Evolutionary conservation across 257 asterid species (phyloP).

Genomic region (Cordia subcordata): DNA sequence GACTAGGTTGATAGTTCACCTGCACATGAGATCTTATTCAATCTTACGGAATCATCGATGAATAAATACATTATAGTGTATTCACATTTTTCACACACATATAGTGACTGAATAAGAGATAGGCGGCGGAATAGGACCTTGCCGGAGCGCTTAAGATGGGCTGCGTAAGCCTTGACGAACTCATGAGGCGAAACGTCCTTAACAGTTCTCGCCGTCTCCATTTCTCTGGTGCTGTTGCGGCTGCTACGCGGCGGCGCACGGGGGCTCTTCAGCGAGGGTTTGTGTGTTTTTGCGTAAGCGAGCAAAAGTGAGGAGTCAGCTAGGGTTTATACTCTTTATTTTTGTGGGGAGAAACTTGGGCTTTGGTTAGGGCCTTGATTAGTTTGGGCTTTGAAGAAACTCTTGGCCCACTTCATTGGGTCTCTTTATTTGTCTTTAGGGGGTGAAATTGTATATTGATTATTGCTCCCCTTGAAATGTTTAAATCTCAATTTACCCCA

Average conservation of each 20-base stretch:
- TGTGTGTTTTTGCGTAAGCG: not conserved
- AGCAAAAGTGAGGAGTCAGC: not conserved
- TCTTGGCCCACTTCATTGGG: not conserved
- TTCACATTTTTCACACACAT: not conserved
- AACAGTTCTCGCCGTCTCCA: constrained; percentile 61
- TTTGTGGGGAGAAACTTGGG: not conserved
- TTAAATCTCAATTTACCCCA: not conserved
- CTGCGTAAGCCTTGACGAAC: constrained; percentile 68
- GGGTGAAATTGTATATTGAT: too few species aligned
- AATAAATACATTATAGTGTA: too few species aligned
- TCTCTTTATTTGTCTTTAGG: not conserved
- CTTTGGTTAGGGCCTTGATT: not conserved
- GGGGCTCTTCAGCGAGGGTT: not conserved
- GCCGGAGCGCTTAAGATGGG: constrained; percentile 87
- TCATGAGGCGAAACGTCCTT: constrained; percentile 86
- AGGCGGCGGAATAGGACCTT: constrained; percentile 30
- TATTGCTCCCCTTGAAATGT: not conserved
- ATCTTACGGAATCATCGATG: too few species aligned
- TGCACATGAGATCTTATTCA: too few species aligned
- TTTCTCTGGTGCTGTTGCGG: not conserved
- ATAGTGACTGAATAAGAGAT: not conserved
- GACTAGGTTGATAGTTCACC: too few species aligned
- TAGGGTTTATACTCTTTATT: not conserved
- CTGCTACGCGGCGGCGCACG: not conserved
- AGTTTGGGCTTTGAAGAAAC: not conserved